phyloP scores from a whole-genome alignment of 495 filamentous ascomycete species.

The Podospora comata region DNA sequence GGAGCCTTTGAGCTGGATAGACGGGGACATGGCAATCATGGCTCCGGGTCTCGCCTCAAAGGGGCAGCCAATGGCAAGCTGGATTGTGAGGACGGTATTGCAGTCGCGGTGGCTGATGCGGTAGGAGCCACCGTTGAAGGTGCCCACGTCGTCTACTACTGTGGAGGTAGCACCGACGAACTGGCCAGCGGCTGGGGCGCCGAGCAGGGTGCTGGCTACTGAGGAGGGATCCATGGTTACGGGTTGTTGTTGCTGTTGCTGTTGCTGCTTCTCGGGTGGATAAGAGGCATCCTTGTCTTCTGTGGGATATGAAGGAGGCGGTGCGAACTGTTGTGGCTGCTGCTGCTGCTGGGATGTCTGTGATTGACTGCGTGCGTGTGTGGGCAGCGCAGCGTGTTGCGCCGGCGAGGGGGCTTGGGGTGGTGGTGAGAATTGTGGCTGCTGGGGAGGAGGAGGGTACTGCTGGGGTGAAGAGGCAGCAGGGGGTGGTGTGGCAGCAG shows the following conservation, averaged over 20 bases:
- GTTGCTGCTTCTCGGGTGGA: slow-evolving; percentile 19
- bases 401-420: slow-evolving; percentile 15
- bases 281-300: slow-evolving; percentile 3
- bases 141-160: slow-evolving; percentile 77
- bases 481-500: slow-evolving; percentile 19
- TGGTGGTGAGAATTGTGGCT: slow-evolving; percentile 23
- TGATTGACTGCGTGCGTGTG: slow-evolving; percentile 29
- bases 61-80: slow-evolving; percentile 86
- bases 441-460: slow-evolving; percentile 34
- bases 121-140: slow-evolving; percentile 94
- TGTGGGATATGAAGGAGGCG: slow-evolving; percentile 31
- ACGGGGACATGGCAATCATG: slow-evolving; percentile 95
- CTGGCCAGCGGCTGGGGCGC: slow-evolving; percentile 39
- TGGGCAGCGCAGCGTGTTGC: slow-evolving; percentile 30
- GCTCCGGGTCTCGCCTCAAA: slow-evolving; percentile 74
- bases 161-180: slow-evolving; percentile 57
- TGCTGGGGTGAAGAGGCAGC: slow-evolving; percentile 22
- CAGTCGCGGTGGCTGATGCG: slow-evolving; percentile 88
- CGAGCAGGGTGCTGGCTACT: slow-evolving; percentile 30
- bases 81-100: slow-evolving; percentile 85
- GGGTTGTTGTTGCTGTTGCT: slow-evolving; percentile 24
- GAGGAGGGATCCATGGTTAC: slow-evolving; percentile 28
- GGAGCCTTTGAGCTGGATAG: slow-evolving; percentile 74
- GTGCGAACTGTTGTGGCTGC: slow-evolving; percentile 31
- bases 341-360: slow-evolving; percentile 32